Evolutionary conservation across 208 protist species (phyloP).

Genomic region (Kentomonas sorsogonicus): DNA sequence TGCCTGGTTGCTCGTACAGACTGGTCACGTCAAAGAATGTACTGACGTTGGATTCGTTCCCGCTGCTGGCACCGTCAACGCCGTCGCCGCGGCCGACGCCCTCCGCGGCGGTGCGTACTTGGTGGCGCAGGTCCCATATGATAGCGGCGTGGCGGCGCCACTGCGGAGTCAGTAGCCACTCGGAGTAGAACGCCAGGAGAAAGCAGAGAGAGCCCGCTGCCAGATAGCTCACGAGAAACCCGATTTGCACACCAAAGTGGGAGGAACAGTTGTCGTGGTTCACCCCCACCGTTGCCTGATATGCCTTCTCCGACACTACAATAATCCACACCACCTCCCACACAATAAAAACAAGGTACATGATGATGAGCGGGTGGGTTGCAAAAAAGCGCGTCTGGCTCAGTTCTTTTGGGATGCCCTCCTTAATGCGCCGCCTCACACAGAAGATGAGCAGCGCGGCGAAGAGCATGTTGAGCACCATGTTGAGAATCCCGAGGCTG

Average conservation of each 20-base stretch:
- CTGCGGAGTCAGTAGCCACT: conserved; percentile 38
- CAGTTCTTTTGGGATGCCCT: conserved; percentile 32
- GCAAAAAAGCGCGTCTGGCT: conserved; percentile 39
- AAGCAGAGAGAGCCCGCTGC: conserved; percentile 28
- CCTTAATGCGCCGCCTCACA: conserved; percentile 33
- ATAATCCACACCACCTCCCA: conserved; percentile 66
- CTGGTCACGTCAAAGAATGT: too few species aligned
- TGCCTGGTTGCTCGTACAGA: too few species aligned
- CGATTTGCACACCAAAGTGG: conserved; percentile 43
- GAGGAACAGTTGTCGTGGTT: conserved; percentile 20
- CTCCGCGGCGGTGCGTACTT: too few species aligned
- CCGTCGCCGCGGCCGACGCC: too few species aligned
- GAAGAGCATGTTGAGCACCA: conserved; percentile 65
- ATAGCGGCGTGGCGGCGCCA: conserved; percentile 46
- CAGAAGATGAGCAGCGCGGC: conserved; percentile 37
- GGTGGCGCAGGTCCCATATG: conserved; percentile 15
- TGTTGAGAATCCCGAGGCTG: conserved; percentile 37
- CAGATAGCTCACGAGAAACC: conserved; percentile 39
- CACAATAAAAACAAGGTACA: conserved; percentile 40
- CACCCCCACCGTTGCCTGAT: background rate
- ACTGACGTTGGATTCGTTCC: too few species aligned
- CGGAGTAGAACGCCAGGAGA: conserved; percentile 50
- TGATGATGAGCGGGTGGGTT: conserved; percentile 23
- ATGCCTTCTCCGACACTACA: conserved; percentile 15
- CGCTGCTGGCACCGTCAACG: too few species aligned